These are phyloP conservation scores for Solanum rostratum DNA, from an alignment of 257 asterid genomes.

Conservation along the genomic window DNA sequence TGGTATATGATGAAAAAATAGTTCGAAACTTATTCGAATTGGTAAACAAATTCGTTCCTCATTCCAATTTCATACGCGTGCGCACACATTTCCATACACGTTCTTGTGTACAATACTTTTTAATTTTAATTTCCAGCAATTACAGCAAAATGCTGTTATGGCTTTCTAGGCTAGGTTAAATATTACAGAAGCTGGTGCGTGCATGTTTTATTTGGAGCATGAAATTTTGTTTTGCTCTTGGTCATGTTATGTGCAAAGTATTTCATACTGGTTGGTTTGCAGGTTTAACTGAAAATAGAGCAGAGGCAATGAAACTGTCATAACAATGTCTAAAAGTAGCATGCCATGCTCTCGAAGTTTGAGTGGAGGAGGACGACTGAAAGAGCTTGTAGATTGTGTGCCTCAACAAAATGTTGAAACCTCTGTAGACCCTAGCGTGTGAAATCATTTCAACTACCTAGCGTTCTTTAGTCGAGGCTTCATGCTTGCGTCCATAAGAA, in stretches of 20 bases:
- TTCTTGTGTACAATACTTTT: not conserved
- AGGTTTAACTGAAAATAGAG: not conserved
- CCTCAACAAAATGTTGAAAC: conserved; percentile 13
- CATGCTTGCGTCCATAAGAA: not conserved
- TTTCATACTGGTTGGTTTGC: not conserved
- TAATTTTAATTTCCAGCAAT: not conserved
- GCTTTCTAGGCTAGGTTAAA: not conserved
- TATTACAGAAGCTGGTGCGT: not conserved
- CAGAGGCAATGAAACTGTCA: not conserved
- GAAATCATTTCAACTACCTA: conserved; percentile 8
- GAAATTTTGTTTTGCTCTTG: not conserved
- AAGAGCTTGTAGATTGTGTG: not conserved
- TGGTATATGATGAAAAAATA: not conserved
- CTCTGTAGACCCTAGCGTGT: conserved; percentile 1
- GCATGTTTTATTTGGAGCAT: not conserved
- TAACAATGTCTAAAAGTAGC: not conserved
- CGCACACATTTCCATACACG: no score
- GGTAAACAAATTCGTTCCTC: not conserved
- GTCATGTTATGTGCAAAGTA: not conserved
- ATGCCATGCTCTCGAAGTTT: not conserved
- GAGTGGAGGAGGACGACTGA: conserved; percentile 4
- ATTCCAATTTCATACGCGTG: not conserved
- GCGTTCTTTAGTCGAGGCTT: conserved; percentile 6
- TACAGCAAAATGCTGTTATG: not conserved
- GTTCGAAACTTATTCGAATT: not conserved